Evolutionary conservation across 2,329 filamentous ascomycete genomes (phyloP).

Genomic region (Clonostachys chloroleuca): DNA sequence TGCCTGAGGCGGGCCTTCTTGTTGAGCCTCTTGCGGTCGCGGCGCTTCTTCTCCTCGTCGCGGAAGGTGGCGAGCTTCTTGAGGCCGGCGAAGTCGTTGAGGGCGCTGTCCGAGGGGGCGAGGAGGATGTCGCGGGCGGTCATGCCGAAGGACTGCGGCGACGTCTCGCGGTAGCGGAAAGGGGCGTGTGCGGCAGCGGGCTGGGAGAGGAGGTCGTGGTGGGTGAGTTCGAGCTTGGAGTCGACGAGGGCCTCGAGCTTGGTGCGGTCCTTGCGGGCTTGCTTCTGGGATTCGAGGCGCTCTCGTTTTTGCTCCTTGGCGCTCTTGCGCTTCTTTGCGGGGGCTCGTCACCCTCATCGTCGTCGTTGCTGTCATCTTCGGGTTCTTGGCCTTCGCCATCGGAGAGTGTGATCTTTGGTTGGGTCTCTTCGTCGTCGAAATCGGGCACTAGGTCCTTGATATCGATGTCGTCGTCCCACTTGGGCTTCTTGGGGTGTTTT

Average conservation of each 20-base stretch:
- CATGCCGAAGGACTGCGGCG: slow-evolving; percentile 83
- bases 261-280: slow-evolving; percentile 74
- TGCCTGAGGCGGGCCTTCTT: slow-evolving; percentile 90
- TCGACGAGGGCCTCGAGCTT: slow-evolving; percentile 86
- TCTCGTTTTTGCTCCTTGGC: slow-evolving; percentile 56
- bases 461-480: slow-evolving; percentile 96
- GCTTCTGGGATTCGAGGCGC: slow-evolving; percentile 56
- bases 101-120: slow-evolving; percentile 76
- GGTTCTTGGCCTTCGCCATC: slow-evolving; percentile 29
- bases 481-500: slow-evolving; percentile 52
- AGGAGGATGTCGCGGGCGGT: slow-evolving; percentile 85
- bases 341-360: slow-evolving; percentile 28
- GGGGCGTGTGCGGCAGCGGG: slow-evolving; percentile 29
- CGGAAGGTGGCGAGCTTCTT: slow-evolving; percentile 94
- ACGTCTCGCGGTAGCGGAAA: slow-evolving; percentile 95
- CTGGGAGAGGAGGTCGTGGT: slow-evolving; percentile 50
- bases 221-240: slow-evolving; percentile 69
- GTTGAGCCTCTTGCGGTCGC: slow-evolving; percentile 80
- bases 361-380: slow-evolving; percentile 26
- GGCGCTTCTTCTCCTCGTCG: slow-evolving; percentile 82
- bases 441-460: slow-evolving; percentile 89
- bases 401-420: slow-evolving; percentile 50
- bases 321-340: slow-evolving; percentile 59
- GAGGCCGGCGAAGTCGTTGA: slow-evolving; percentile 88
- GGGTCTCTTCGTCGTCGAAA: slow-evolving; percentile 63